phyloP scores from a whole-genome alignment of 352 stramenopile species.

The Thalassiosira exigua region DNA sequence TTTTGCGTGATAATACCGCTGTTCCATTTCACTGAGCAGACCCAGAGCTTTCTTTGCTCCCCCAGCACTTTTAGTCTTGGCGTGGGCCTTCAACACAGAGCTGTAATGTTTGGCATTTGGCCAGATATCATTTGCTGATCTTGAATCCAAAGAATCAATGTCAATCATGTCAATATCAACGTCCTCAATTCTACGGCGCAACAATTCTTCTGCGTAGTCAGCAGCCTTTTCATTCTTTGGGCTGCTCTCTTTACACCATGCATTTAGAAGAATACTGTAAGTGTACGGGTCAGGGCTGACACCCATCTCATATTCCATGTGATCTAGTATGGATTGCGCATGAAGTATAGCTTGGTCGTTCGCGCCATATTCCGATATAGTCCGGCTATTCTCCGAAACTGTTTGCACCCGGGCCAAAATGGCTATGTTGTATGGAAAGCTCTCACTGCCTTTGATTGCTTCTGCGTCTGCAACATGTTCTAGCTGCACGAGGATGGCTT shows the following conservation, averaged over 20 bases:
- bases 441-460: slow-evolving; percentile 34
- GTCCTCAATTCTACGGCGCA: slow-evolving; percentile 52
- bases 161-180: slow-evolving; percentile 33
- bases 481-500: slow-evolving; percentile 45
- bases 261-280: slow-evolving; percentile 62
- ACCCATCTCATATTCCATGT: slow-evolving; percentile 54
- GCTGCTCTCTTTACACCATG: slow-evolving; percentile 44
- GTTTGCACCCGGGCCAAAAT: slow-evolving; percentile 52
- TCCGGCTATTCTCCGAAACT: slow-evolving; percentile 5
- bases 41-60: slow-evolving; percentile 60
- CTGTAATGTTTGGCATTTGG: slow-evolving; percentile 61
- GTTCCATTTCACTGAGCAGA: slow-evolving; percentile 59
- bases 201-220: slow-evolving; percentile 53
- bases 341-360: slow-evolving; percentile 48
- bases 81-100: slow-evolving; percentile 62
- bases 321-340: slow-evolving; percentile 50
- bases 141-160: slow-evolving; percentile 9
- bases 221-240: slow-evolving; percentile 52
- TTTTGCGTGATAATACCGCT: slow-evolving; percentile 37
- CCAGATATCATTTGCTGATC: slow-evolving; percentile 33
- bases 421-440: slow-evolving; percentile 52
- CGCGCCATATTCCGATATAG: slow-evolving; percentile 11
- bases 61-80: slow-evolving; percentile 52
- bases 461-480: slow-evolving; percentile 40
- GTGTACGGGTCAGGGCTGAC: slow-evolving; percentile 56